phyloP scores from a whole-genome alignment of 1,284 basidiomycete genomes.

The Pseudozyma sp. region DNA sequence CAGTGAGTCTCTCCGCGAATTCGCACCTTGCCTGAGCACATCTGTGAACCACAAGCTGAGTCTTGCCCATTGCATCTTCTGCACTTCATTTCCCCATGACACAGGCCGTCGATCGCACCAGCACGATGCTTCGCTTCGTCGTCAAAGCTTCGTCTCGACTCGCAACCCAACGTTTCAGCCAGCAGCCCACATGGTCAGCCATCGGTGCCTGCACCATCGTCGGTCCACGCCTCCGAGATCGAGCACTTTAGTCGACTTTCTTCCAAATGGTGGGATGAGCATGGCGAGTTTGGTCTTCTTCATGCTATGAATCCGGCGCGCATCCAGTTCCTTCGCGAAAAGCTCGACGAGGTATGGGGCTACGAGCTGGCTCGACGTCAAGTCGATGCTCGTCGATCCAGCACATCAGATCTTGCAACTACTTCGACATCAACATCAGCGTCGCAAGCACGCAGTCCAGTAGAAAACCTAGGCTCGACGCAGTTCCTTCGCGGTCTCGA shows the following conservation, averaged over 20 bases:
- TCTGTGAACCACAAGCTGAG: constrained; percentile 14
- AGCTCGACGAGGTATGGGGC: constrained; percentile 70
- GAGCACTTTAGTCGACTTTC: constrained; percentile 92
- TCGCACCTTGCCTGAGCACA: neutral
- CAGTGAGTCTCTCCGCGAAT: constrained; percentile 28
- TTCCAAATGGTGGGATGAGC: constrained; percentile 95
- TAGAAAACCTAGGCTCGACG: constrained; percentile 62
- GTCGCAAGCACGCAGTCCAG: constrained; percentile 52
- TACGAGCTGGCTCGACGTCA: constrained; percentile 59
- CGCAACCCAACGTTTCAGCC: constrained; percentile 9
- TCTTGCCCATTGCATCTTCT: neutral
- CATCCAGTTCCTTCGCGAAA: constrained; percentile 85
- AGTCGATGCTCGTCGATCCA: constrained; percentile 13
- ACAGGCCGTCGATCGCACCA: constrained; percentile 3
- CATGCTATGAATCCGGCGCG: constrained; percentile 96
- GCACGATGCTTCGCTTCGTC: constrained; percentile 36
- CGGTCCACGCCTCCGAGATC: constrained; percentile 70
- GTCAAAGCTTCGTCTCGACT: constrained; percentile 37
- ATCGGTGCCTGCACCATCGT: constrained; percentile 23
- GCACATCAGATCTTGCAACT: constrained; percentile 61
- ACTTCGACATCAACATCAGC: constrained; percentile 60
- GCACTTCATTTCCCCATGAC: neutral
- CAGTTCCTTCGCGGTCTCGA: constrained; percentile 73
- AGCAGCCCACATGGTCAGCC: neutral
- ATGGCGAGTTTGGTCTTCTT: constrained; percentile 87